A percentile compares a stretch with the other conserved stretches of the same genome.
These are phyloP conservation scores for Hymenoscyphus fructigenus DNA, from an alignment of 2,329 filamentous ascomycete genomes.

Conservation along the genomic window DNA sequence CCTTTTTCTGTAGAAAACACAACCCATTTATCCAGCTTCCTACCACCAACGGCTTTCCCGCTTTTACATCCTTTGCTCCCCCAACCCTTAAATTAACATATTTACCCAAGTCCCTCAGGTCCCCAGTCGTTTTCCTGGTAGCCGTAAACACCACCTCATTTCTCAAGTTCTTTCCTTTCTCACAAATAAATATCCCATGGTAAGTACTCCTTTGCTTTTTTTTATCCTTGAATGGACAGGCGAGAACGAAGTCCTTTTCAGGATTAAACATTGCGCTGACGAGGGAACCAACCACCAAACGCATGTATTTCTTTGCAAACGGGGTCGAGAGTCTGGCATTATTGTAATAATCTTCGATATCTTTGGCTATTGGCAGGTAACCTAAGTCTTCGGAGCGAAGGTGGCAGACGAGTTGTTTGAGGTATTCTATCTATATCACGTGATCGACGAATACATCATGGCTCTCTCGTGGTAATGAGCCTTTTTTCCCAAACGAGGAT, in stretches of 20 bases:
- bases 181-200: neutral
- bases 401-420: neutral
- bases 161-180: neutral
- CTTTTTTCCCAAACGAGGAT: neutral
- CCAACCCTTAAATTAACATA: neutral
- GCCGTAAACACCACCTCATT: neutral
- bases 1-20: neutral
- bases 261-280: neutral
- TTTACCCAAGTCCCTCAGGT: neutral
- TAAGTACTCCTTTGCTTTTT: neutral
- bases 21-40: neutral
- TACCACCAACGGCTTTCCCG: neutral
- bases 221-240: neutral
- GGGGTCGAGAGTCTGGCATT: neutral
- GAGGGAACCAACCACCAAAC: neutral
- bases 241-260: neutral
- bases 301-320: neutral
- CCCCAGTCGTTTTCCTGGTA: neutral
- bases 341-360: neutral
- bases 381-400: neutral
- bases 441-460: neutral
- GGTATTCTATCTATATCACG: neutral
- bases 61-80: neutral
- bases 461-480: neutral
- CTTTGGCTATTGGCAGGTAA: neutral